These are phyloP conservation scores for Gossypium aridum DNA, from an alignment of 441 rosid species.

Conservation along the genomic window DNA sequence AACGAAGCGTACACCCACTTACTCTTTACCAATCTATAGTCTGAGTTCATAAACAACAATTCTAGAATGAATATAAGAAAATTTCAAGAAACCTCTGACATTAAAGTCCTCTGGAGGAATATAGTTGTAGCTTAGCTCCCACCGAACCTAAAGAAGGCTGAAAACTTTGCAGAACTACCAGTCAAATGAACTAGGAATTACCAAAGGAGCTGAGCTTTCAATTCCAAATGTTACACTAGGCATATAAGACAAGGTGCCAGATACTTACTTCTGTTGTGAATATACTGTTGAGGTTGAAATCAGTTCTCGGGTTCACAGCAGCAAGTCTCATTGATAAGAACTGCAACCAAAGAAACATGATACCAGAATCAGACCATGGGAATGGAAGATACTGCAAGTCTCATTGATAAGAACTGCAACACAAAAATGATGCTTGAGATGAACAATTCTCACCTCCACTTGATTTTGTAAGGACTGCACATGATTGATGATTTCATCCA, in stretches of 20 bases:
- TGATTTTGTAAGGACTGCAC: conserved; percentile 14
- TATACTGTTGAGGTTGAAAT: conserved; percentile 63
- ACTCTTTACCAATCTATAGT: neutral
- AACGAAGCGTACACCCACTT: neutral
- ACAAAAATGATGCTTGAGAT: neutral
- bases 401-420: neutral
- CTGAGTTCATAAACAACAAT: neutral
- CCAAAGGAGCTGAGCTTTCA: neutral
- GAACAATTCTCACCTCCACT: conserved; percentile 16
- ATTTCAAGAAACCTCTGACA: neutral
- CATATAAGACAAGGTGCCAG: conserved; percentile 9
- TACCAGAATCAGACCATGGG: conserved; percentile 18
- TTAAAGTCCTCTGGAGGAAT: neutral
- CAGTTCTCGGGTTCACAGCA: conserved; percentile 75
- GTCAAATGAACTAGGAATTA: neutral
- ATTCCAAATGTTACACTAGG: neutral
- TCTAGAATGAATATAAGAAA: neutral
- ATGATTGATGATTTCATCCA: conserved; percentile 25
- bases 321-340: conserved; percentile 94
- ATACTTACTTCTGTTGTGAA: conserved; percentile 75
- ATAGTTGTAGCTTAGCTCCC: neutral
- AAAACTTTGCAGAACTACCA: conserved; percentile 8
- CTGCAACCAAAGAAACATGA: conserved; percentile 38
- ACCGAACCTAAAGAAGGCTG: neutral
- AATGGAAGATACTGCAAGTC: neutral